Conservation (phyloP, 2,329 filamentous ascomycete species). For the Curvularia spicifera region DNA sequence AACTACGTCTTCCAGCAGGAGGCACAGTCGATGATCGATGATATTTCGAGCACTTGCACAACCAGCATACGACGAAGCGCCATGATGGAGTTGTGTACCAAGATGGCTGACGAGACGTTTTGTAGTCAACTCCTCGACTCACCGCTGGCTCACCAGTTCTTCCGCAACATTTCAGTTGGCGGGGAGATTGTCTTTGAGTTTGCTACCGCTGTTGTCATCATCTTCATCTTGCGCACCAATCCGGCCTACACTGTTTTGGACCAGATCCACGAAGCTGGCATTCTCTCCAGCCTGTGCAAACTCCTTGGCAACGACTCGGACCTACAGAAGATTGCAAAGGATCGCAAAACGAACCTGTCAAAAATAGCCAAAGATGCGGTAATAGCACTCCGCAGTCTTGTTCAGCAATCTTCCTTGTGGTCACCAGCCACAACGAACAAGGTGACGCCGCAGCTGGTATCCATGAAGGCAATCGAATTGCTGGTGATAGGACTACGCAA, state of each 20-base stretch:
- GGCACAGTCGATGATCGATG: conserved; percentile 63
- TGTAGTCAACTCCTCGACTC: conserved; percentile 75
- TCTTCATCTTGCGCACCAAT: conserved; percentile 67
- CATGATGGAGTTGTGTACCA: conserved; percentile 62
- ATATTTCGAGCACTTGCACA: conserved; percentile 58
- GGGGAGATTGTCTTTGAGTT: conserved; percentile 62
- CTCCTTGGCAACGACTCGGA: conserved; percentile 62
- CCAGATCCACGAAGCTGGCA: conserved; percentile 62
- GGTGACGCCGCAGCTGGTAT: conserved; percentile 68
- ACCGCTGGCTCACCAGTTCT: conserved; percentile 71
- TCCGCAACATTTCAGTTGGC: conserved; percentile 62
- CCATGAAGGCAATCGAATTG: conserved; percentile 68
- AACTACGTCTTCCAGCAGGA: conserved; percentile 64
- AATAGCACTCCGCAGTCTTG: conserved; percentile 58
- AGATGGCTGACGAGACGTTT: conserved; percentile 66
- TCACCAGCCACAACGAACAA: conserved; percentile 56
- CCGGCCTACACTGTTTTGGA: conserved; percentile 65
- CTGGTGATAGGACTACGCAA: conserved; percentile 61
- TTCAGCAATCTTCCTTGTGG: conserved; percentile 67
- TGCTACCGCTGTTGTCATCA: conserved; percentile 67
- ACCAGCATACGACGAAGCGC: conserved; percentile 58
- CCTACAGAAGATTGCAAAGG: conserved; percentile 66
- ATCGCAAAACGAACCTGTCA: conserved; percentile 72
- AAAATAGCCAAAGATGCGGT: conserved; percentile 67
- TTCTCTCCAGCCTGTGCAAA: conserved; percentile 61